Conservation (phyloP, 345 rosid genomes). For the Ceriops decandra region DNA sequence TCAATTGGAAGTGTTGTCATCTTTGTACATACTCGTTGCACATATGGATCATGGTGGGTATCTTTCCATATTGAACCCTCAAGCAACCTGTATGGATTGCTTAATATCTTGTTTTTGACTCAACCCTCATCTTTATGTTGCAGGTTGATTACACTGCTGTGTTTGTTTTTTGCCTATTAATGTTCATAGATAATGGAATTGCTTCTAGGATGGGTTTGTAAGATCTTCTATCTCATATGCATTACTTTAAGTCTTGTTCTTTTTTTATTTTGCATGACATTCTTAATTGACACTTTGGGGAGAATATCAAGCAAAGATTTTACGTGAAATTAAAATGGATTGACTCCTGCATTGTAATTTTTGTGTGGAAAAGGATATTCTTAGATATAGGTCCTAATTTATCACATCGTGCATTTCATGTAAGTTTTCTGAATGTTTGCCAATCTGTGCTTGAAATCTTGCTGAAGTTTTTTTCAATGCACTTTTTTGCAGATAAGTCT, state of each 20-base stretch:
- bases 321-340: background rate
- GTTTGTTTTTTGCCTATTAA: constrained; percentile 81
- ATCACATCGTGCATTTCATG: no score
- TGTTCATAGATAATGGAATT: constrained; percentile 94
- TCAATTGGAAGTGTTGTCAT: constrained; percentile 81
- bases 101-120: background rate
- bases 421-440: background rate
- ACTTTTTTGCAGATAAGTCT: background rate
- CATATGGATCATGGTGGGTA: constrained; percentile 95
- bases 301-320: background rate
- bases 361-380: background rate
- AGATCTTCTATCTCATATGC: constrained; percentile 21
- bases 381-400: background rate
- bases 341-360: background rate
- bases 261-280: background rate
- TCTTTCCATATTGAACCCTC: background rate
- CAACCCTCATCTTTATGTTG: constrained; percentile 13
- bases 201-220: constrained; percentile 99
- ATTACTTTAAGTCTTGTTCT: background rate
- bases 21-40: constrained; percentile 79
- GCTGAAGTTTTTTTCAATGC: background rate
- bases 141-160: constrained; percentile 94
- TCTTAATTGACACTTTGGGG: no score
- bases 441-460: background rate
- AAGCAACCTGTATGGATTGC: background rate